Base-by-base conservation (phyloP, 73 alveolate species). In the Symbiodinium natans region DNA sequence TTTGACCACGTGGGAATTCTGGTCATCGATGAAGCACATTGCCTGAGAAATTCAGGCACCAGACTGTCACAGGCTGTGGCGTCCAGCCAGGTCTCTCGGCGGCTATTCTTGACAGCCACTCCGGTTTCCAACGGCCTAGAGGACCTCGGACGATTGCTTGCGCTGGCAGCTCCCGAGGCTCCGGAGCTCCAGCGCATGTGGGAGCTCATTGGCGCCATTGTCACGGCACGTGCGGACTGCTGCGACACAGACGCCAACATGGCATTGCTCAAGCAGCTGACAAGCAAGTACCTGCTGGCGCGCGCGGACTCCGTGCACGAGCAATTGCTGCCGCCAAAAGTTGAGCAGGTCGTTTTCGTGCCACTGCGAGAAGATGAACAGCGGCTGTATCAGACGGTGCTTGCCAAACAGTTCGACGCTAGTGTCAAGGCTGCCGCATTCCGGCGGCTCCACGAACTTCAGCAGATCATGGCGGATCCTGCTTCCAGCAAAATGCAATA, bases 211-310 rank as follows among this genome's bases (percentile, higher is more conserved):
- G 21, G 59, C 59, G 13, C 21, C 59, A 46, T 46, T 46, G 59
- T 46, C 59, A 13, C 13, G 59, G 59, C 59, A 46, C 59, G 6
- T 46, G 59, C 59, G 21, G 59, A 21, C 74, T 56, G 74, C 74
- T 13, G 74, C 74, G 74, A 56, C 74, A 56, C 74, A 21, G 74
- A 56, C 74, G 74, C 74, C 74, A 56, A 56, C 75, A 56, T 56
- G 75, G 75, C 36, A 21, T 56, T 56, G 36, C 75, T 5, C 34
- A 25, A 56, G 75, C 75, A 56, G 75, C 75, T 56, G 75, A 46
- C 59, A 46, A 46, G 59, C 59, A 46, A 46, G 59, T 46, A 46
- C 75, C 75, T 56, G 29, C 31, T 56, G 75, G 36, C 75, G 33
- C 75, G 36, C 19, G 75, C 10, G 36, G 75, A 56, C 19, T 56